phyloP scores from a whole-genome alignment of 2,329 filamentous ascomycete species.

The Cladosporium sp. region DNA sequence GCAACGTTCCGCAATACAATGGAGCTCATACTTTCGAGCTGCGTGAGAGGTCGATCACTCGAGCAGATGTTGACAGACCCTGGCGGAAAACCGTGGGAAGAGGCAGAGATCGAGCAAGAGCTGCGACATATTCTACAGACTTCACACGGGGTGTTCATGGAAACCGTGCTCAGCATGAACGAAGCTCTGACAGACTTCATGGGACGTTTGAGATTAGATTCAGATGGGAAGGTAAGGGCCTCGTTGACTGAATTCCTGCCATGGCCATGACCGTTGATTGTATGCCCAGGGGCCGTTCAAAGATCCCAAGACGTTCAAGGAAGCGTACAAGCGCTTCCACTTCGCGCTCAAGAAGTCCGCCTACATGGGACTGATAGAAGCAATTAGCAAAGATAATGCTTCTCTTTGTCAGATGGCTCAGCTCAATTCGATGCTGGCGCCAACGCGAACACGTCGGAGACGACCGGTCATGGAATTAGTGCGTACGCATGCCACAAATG shows the following conservation, averaged over 20 bases:
- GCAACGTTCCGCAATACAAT: slow-evolving; percentile 35
- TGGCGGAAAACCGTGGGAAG: slow-evolving; percentile 26
- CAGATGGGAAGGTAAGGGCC: background rate
- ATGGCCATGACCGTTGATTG: background rate
- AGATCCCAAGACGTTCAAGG: slow-evolving; percentile 29
- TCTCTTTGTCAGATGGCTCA: slow-evolving; percentile 30
- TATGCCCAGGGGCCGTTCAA: slow-evolving; percentile 16
- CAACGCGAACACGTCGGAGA: slow-evolving; percentile 17
- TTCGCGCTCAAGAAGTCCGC: slow-evolving; percentile 34
- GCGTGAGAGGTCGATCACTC: slow-evolving; percentile 29
- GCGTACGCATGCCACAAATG: background rate
- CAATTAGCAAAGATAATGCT: slow-evolving; percentile 28
- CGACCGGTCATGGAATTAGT: background rate
- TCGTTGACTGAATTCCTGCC: background rate
- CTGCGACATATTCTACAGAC: slow-evolving; percentile 14
- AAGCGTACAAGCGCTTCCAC: slow-evolving; percentile 33
- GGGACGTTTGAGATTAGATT: background rate
- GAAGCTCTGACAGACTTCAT: background rate
- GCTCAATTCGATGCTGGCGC: slow-evolving; percentile 28
- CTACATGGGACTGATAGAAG: slow-evolving; percentile 32
- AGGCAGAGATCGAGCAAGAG: background rate
- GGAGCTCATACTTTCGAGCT: slow-evolving; percentile 28
- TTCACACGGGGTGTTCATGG: background rate
- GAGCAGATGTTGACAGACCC: slow-evolving; percentile 28
- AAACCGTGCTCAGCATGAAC: background rate